A percentile compares a stretch with the other conserved stretches of the same genome.
phyloP scores from a whole-genome alignment of 805 yeast species.

The Metschnikowia amazonensis region DNA sequence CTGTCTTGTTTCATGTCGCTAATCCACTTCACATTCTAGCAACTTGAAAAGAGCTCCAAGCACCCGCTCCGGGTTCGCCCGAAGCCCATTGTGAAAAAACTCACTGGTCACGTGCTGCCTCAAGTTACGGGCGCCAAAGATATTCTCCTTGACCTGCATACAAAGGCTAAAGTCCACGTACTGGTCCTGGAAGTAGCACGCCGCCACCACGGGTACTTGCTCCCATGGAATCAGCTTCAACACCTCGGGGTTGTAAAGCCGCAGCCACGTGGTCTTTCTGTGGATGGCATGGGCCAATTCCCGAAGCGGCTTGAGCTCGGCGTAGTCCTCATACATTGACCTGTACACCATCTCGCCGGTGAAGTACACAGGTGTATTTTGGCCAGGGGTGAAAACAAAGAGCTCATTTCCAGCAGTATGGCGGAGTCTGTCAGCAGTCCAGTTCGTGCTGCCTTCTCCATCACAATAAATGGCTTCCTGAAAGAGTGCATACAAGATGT shows the following conservation, averaged over 20 bases:
- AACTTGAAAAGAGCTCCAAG: constrained; percentile 38
- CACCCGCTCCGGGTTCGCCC: constrained; percentile 39
- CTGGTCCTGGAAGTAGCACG: constrained; percentile 47
- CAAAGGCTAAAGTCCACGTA: constrained; percentile 48
- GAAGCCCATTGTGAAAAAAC: constrained; percentile 49
- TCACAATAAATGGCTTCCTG: constrained; percentile 59
- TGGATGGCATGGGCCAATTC: constrained; percentile 39
- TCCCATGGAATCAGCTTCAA: constrained; percentile 30
- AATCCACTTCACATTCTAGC: constrained; percentile 40
- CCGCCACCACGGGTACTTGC: constrained; percentile 46
- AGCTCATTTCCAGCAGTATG: constrained; percentile 21
- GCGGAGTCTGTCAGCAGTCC: constrained; percentile 48
- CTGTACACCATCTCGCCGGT: constrained; percentile 57
- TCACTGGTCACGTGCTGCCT: constrained; percentile 45
- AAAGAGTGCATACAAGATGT: constrained; percentile 50
- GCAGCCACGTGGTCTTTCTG: constrained; percentile 31
- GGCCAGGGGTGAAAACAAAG: constrained; percentile 21
- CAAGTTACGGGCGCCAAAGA: constrained; percentile 34
- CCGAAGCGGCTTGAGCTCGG: constrained; percentile 38
- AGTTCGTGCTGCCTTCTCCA: constrained; percentile 32
- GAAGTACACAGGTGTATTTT: constrained; percentile 32
- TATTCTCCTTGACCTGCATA: constrained; percentile 30
- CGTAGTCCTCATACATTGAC: constrained; percentile 48
- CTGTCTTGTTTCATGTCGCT: not conserved
- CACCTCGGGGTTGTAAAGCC: constrained; percentile 31